A percentile compares a stretch with the other conserved stretches of the same genome.
Evolutionary conservation across 129 eudicot species (phyloP).

Genomic region (Tanacetum coccineum): DNA sequence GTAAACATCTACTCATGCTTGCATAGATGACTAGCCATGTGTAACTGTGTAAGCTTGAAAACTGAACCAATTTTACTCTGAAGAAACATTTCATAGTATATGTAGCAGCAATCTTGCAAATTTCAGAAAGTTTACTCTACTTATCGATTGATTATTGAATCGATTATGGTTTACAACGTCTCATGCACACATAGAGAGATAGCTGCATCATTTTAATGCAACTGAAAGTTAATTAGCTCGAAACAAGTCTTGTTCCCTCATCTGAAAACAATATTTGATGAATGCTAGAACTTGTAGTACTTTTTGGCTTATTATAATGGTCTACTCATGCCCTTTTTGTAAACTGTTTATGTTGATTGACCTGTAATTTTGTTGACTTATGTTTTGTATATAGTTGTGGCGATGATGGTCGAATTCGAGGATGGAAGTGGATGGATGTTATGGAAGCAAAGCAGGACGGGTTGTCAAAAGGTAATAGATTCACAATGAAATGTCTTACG

Average conservation of each 20-base stretch:
- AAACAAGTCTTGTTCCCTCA: not conserved
- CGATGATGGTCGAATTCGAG: constrained; percentile 89
- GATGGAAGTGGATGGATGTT: constrained; percentile 92
- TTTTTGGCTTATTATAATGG: not conserved
- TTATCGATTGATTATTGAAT: not conserved
- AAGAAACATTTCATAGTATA: no score
- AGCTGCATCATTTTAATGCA: not conserved
- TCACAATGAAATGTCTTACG: not conserved
- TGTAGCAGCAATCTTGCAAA: constrained; percentile 5
- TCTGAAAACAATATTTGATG: not conserved
- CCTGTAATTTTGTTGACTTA: not conserved
- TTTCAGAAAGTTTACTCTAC: not conserved
- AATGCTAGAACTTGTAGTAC: not conserved
- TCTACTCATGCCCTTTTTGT: not conserved
- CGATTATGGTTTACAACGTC: not conserved
- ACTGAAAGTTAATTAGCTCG: not conserved
- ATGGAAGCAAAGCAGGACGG: constrained; percentile 31
- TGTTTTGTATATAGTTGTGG: constrained; percentile 68
- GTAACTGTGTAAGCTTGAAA: not conserved
- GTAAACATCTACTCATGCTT: constrained; percentile 32
- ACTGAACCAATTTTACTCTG: no score
- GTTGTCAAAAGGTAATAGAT: constrained; percentile 41
- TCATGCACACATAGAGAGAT: not conserved
- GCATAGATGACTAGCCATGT: not conserved
- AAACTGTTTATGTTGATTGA: constrained; percentile 3